phyloP scores from a whole-genome alignment of 371 early-diverging fungal genomes.

The Lichtheimia ramosa region DNA sequence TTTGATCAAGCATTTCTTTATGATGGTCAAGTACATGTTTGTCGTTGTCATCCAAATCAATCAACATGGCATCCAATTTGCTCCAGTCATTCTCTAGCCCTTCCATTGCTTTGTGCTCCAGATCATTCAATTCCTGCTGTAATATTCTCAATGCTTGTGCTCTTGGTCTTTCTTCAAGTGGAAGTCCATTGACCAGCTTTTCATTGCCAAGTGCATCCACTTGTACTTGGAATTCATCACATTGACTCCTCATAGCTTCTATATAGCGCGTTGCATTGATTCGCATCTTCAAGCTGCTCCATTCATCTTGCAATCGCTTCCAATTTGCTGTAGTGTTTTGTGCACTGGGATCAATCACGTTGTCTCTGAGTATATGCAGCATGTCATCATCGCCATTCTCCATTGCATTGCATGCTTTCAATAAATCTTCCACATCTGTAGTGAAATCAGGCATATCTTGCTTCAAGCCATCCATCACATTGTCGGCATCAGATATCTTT shows the following conservation, averaged over 20 bases:
- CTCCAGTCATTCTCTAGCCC: background rate
- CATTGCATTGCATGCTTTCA: conserved; percentile 24
- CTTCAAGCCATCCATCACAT: conserved; percentile 18
- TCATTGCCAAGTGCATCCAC: conserved; percentile 2
- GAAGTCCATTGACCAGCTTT: too few relatives aligned
- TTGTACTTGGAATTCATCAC: conserved; percentile 32
- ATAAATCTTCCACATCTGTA: conserved; percentile 12
- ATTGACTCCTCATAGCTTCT: conserved; percentile 26
- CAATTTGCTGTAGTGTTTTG: conserved; percentile 4
- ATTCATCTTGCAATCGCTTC: conserved; percentile 5
- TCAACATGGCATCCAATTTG: conserved; percentile 6
- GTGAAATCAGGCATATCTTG: conserved; percentile 31
- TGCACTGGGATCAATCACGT: background rate
- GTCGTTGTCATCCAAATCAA: conserved; percentile 18
- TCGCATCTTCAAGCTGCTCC: conserved; percentile 11
- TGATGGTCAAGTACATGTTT: too few relatives aligned
- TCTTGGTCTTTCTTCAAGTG: background rate
- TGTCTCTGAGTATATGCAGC: background rate
- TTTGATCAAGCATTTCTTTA: too few relatives aligned
- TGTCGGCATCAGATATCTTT: conserved; percentile 19
- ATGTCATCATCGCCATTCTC: conserved; percentile 7
- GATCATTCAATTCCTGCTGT: conserved; percentile 4
- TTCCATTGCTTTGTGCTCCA: conserved; percentile 2
- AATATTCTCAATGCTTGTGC: conserved; percentile 5
- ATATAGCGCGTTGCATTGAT: conserved; percentile 34